A percentile compares a stretch with the other conserved stretches of the same genome.
These are phyloP conservation scores for Malus orientalis DNA, from an alignment of 306 rosid genomes.

Conservation along the genomic window DNA sequence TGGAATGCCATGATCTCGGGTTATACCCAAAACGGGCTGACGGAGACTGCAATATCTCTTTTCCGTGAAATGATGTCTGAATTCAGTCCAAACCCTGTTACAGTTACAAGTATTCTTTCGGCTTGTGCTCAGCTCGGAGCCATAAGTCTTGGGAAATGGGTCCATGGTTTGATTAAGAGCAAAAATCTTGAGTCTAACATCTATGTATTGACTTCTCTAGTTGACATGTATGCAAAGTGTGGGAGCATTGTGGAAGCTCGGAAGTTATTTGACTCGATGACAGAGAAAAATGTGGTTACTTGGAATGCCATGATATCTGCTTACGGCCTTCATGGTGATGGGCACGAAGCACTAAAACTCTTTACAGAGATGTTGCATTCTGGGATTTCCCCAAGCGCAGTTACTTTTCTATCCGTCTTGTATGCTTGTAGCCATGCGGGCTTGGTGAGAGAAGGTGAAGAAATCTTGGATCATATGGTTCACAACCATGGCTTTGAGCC, in stretches of 20 bases:
- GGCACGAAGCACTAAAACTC: slow-evolving; percentile 71
- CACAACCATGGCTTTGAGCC: slow-evolving; percentile 57
- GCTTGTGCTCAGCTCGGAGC: slow-evolving; percentile 97
- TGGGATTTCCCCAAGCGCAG: slow-evolving; percentile 49
- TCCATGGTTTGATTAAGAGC: slow-evolving; percentile 63
- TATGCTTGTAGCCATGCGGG: slow-evolving; percentile 98
- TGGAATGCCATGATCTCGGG: slow-evolving; percentile 99
- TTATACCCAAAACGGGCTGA: slow-evolving; percentile 78
- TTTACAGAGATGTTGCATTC: slow-evolving; percentile 58
- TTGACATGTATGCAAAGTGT: slow-evolving; percentile 95
- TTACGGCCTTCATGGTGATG: slow-evolving; percentile 92
- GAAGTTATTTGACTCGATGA: slow-evolving; percentile 59
- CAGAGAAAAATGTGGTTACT: slow-evolving; percentile 69
- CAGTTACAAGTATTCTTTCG: slow-evolving; percentile 76
- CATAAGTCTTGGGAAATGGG: slow-evolving; percentile 77
- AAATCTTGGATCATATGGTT: slow-evolving; percentile 66
- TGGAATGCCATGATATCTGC: slow-evolving; percentile 96
- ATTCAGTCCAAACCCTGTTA: slow-evolving; percentile 62
- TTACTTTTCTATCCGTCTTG: slow-evolving; percentile 74
- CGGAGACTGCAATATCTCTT: slow-evolving; percentile 69
- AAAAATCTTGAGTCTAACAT: slow-evolving; percentile 62
- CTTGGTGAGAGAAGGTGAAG: slow-evolving; percentile 71
- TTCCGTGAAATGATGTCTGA: slow-evolving; percentile 70
- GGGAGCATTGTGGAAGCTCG: slow-evolving; percentile 71
- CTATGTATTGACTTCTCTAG: slow-evolving; percentile 70